Base-by-base conservation (phyloP, 352 stramenopile genomes). In the Globisporangium spiculum region DNA sequence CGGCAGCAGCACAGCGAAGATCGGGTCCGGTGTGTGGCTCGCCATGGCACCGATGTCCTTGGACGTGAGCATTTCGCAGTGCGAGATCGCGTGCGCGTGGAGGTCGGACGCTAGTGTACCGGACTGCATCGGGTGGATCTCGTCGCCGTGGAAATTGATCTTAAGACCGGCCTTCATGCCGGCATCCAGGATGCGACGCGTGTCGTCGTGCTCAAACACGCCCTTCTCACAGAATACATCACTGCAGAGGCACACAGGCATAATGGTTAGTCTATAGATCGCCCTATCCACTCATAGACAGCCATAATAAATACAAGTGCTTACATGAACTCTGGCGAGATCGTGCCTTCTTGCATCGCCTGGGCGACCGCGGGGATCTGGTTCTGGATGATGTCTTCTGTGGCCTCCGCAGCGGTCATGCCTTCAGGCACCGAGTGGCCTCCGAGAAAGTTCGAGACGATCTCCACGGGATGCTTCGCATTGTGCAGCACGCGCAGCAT, bases 211-310 rank as follows among this genome's bases (percentile, higher is more conserved):
- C 71, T 96, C 84, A 53, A 94, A 96, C 4, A 96, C 86, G 0
- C 84, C 84, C 69, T 93, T 93, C 72, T 96, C 86, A 68, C 88
- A 96, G 66, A 96, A 96, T 32, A 92, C 84, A 58, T 96, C 82
- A 53, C 74, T 85, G 8, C 5, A 9, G 16, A 27, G 26, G 4
- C 9, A 20, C 16, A 27, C 32, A 66, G 4, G 3, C 36, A 63
- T 4, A 69, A 16, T 8, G 5, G 32, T 9, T 50, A 48, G 32
- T 61, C 30, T 32, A 32, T n/a, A 60, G 54, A 26, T 4, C 4
- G 5, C 7, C 54, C 8, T 30, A 26, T 9, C 18, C 12, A 3
- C 10, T 18, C 18, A 22, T 46, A 46, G 2, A 20, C 38, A 16
- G 18, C 14, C 38, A 27, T 8, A 16, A 18, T 36, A 24, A 20